These are phyloP conservation scores for Sporobolomyces phaffii DNA, from an alignment of 768 basidiomycete genomes.

Conservation along the genomic window DNA sequence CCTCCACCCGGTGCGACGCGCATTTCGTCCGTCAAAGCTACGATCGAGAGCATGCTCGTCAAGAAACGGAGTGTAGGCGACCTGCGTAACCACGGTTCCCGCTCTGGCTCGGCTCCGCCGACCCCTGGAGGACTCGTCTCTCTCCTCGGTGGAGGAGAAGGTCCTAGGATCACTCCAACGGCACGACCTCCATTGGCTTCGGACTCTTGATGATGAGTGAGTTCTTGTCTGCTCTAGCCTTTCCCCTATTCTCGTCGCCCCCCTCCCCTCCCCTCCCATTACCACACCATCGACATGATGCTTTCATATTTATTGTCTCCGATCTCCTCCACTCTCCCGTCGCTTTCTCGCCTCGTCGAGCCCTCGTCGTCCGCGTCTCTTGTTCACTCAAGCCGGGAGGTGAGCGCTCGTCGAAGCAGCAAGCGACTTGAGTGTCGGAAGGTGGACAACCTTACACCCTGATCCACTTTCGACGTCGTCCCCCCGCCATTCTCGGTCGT, in stretches of 20 bases:
- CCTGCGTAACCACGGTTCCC: not conserved
- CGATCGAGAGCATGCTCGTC: slow-evolving; percentile 45
- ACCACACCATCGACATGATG: slow-evolving; percentile 25
- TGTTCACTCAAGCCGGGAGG: slow-evolving; percentile 19
- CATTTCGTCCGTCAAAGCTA: slow-evolving; percentile 46
- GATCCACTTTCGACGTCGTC: too few species aligned
- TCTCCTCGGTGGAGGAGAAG: too few species aligned
- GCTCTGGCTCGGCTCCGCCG: not conserved
- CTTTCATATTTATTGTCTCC: slow-evolving; percentile 38
- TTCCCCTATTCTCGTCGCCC: not conserved
- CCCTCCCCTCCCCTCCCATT: not conserved
- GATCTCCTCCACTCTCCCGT: not conserved
- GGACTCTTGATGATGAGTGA: not conserved
- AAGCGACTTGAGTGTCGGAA: not conserved
- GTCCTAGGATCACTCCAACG: slow-evolving; percentile 39
- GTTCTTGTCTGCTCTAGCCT: not conserved
- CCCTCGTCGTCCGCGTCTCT: slow-evolving; percentile 3
- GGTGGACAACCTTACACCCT: slow-evolving; percentile 14
- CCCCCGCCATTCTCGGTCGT: too few species aligned
- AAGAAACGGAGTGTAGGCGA: slow-evolving; percentile 22
- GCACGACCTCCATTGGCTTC: slow-evolving; percentile 32
- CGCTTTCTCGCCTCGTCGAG: not conserved
- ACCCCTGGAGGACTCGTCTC: too few species aligned
- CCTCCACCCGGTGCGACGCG: slow-evolving; percentile 28
- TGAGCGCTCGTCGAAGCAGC: too few species aligned